These are phyloP conservation scores for Mrakia hoshinonis DNA, from an alignment of 768 basidiomycete species.

Conservation along the genomic window DNA sequence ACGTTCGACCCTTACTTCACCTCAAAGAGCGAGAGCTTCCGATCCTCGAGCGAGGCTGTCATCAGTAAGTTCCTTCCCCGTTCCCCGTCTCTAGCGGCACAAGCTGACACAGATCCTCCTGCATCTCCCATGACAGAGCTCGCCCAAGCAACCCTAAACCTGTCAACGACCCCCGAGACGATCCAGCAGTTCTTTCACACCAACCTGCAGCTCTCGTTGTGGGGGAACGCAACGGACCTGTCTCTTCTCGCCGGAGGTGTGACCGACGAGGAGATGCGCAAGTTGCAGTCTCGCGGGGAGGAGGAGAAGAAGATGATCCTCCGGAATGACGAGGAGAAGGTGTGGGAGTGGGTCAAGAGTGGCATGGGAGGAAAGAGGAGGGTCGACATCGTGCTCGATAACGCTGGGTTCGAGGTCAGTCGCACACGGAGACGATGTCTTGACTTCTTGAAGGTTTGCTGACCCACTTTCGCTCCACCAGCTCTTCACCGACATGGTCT, in stretches of 20 bases:
- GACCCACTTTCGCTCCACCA: no score
- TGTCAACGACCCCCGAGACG: conserved; percentile 47
- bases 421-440: neutral
- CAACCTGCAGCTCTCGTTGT: conserved; percentile 70
- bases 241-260: conserved; percentile 72
- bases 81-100: neutral
- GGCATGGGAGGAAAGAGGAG: conserved; percentile 39
- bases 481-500: conserved; percentile 87
- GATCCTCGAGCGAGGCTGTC: conserved; percentile 65
- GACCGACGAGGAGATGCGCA: conserved; percentile 68
- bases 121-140: conserved; percentile 52
- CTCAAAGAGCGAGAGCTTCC: conserved; percentile 74
- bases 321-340: conserved; percentile 64
- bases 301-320: conserved; percentile 72
- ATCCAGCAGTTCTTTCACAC: conserved; percentile 62
- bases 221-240: conserved; percentile 95
- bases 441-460: no score
- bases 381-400: conserved; percentile 85
- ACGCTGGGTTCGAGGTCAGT: conserved; percentile 48
- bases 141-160: conserved; percentile 42
- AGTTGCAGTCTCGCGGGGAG: conserved; percentile 70
- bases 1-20: conserved; percentile 70
- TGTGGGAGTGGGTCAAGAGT: conserved; percentile 58
- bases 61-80: conserved; percentile 50
- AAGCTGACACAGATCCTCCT: conserved; percentile 56